Base-by-base conservation (phyloP, 2,329 filamentous ascomycete genomes). In the Cladosporium sp. region DNA sequence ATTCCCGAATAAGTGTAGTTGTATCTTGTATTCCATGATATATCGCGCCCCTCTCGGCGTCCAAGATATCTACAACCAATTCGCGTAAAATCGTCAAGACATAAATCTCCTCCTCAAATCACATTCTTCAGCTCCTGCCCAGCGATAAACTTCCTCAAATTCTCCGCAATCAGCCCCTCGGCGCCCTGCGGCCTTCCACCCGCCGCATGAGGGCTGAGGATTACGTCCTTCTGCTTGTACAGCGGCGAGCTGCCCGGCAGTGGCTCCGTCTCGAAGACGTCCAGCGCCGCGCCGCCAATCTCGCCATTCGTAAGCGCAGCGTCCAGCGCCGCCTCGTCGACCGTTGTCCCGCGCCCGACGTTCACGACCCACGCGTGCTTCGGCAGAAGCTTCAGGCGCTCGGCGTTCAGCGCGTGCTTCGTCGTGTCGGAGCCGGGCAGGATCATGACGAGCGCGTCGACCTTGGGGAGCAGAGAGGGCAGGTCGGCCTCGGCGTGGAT, bases 361-460 rank as follows among this genome's bases (percentile, higher is more conserved):
- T 80, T 79, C 54, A 79, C 65, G 13, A 79, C 40, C 3, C 78
- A 62, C 2, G 74, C 67, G 65, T 84, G 81, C 57, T 74, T 75
- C 35, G 81, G 81, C 56, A 84, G 68, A 43, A 76, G 62, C 57
- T 67, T 70, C 42, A 84, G 63, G 7, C 79, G 66, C 65, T 81
- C 77, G 28, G 71, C 73, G 59, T 78, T 79, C 54, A 84, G 72
- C 1, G 72, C 80, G 59, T 84, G 69, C 34, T 69, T 70, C 22
- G 81, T 84, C n/a, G 73, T 70, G 8, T 77, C 77, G 34, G 75
- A 76, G 0, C 81, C 81, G 0, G 81, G 81, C 7, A 84, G 71
- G 57, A 84, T 84, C 82, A 85, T 84, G 59, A 85, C 81, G n/a
- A 85, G 72, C 0, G 80, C 82, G 60, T 85, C 82, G 0, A 81